Evolutionary conservation across 164 flowering plant species (phyloP).

Genomic region (Vitis rotundifolia): DNA sequence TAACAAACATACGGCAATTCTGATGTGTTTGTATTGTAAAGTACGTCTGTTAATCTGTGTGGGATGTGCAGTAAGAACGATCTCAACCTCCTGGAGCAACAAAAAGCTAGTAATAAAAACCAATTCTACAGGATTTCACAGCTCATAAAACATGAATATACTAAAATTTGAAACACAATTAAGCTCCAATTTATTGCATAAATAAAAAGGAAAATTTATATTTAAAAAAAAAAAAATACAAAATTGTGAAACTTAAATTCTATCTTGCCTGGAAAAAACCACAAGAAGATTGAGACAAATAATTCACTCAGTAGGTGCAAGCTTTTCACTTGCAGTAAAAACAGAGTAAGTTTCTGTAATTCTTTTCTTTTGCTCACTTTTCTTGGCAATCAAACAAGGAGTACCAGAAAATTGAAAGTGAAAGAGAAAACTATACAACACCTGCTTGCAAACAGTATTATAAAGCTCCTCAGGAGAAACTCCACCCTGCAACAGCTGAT

Average conservation of each 20-base stretch:
- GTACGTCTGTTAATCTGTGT: conserved; percentile 90
- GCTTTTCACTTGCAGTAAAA: too few relatives aligned
- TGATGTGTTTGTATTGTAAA: conserved; percentile 82
- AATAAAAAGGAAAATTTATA: too few relatives aligned
- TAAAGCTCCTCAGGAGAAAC: conserved; percentile 76
- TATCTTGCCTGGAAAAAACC: too few relatives aligned
- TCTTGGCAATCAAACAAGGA: neutral
- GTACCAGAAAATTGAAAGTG: neutral
- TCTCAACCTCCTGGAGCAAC: conserved; percentile 76
- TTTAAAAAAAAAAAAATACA: too few relatives aligned
- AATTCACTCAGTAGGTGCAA: too few relatives aligned
- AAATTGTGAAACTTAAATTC: too few relatives aligned
- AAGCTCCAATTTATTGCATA: too few relatives aligned
- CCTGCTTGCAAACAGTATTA: conserved; percentile 84
- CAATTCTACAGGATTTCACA: neutral
- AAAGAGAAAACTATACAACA: conserved; percentile 11
- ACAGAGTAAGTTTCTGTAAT: neutral
- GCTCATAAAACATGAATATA: neutral
- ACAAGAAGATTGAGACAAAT: too few relatives aligned
- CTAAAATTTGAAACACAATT: too few relatives aligned
- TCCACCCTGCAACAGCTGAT: conserved; percentile 74
- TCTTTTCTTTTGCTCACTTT: neutral
- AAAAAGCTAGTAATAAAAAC: conserved; percentile 6
- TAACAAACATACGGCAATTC: conserved; percentile 69
- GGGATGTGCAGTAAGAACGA: conserved; percentile 93